Evolutionary conservation across 176 grass and related monocot species (phyloP).

Genomic region (Rhipidocladum racemiflorum): DNA sequence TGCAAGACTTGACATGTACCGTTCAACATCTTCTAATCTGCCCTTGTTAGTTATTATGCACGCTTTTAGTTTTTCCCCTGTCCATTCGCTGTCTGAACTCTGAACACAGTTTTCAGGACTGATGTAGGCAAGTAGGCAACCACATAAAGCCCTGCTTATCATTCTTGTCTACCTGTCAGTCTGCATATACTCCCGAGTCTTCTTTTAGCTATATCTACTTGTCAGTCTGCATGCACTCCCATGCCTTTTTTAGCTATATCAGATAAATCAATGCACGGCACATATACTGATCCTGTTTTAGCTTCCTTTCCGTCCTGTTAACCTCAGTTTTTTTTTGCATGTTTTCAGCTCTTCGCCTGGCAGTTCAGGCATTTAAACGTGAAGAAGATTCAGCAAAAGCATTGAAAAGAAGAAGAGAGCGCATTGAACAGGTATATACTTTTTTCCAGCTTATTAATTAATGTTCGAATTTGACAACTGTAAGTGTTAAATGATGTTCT

Average conservation of each 20-base stretch:
- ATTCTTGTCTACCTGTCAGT: background rate
- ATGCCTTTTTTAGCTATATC: background rate
- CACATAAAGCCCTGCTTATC: background rate
- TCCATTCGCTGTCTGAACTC: background rate
- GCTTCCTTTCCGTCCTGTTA: conserved; percentile 6
- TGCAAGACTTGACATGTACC: background rate
- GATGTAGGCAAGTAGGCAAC: background rate
- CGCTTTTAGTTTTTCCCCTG: background rate
- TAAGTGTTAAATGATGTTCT: background rate
- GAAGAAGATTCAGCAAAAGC: conserved; percentile 66
- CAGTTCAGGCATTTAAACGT: conserved; percentile 73
- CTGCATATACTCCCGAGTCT: background rate
- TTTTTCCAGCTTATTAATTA: background rate
- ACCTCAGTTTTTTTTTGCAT: conserved; percentile 1
- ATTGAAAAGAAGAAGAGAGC: conserved; percentile 71
- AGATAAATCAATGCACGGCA: background rate
- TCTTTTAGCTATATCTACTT: background rate
- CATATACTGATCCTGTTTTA: background rate
- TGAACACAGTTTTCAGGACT: background rate
- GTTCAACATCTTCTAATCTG: background rate
- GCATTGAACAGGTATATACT: conserved; percentile 47
- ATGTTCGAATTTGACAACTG: background rate
- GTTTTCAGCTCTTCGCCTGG: conserved; percentile 67
- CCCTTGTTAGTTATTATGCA: background rate
- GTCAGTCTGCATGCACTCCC: background rate